Conservation (phyloP, 2,329 filamentous ascomycete genomes). For the Alternaria dauci region DNA sequence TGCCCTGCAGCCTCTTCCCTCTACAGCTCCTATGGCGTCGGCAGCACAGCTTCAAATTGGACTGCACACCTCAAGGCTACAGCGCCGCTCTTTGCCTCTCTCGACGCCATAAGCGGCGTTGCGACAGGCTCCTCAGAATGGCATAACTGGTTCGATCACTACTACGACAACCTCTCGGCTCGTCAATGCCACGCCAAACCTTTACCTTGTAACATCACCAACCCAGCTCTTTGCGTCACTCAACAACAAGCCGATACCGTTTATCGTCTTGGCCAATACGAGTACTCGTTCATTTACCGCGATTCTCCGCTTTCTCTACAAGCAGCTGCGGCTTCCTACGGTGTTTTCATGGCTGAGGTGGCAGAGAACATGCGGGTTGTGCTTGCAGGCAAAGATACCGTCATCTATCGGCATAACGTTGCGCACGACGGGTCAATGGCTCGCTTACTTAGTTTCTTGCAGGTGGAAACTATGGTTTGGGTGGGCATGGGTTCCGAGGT, state of each 20-base stretch:
- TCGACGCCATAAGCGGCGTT: slow-evolving; percentile 76
- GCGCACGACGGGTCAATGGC: slow-evolving; percentile 81
- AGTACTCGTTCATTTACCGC: slow-evolving; percentile 81
- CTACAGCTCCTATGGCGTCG: slow-evolving; percentile 57
- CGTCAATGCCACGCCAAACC: slow-evolving; percentile 78
- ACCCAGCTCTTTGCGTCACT: slow-evolving; percentile 66
- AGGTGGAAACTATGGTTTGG: slow-evolving; percentile 81
- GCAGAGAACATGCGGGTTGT: slow-evolving; percentile 67
- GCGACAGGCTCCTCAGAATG: slow-evolving; percentile 65
- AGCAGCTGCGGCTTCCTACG: slow-evolving; percentile 69
- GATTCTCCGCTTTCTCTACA: slow-evolving; percentile 69
- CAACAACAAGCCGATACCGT: slow-evolving; percentile 71
- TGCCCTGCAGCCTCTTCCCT: slow-evolving; percentile 64
- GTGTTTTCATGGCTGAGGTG: slow-evolving; percentile 78
- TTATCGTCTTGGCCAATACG: slow-evolving; percentile 80
- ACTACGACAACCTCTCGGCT: slow-evolving; percentile 84
- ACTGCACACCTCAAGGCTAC: slow-evolving; percentile 68
- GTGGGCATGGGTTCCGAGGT: slow-evolving; percentile 83
- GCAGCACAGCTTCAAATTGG: slow-evolving; percentile 63
- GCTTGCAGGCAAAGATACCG: slow-evolving; percentile 26
- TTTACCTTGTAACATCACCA: slow-evolving; percentile 70
- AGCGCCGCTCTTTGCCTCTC: slow-evolving; percentile 61
- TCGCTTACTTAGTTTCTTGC: slow-evolving; percentile 72
- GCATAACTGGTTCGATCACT: slow-evolving; percentile 79
- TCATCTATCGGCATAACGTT: slow-evolving; percentile 76